Conservation (phyloP, 768 basidiomycete genomes). For the Amanita jacksonii region DNA sequence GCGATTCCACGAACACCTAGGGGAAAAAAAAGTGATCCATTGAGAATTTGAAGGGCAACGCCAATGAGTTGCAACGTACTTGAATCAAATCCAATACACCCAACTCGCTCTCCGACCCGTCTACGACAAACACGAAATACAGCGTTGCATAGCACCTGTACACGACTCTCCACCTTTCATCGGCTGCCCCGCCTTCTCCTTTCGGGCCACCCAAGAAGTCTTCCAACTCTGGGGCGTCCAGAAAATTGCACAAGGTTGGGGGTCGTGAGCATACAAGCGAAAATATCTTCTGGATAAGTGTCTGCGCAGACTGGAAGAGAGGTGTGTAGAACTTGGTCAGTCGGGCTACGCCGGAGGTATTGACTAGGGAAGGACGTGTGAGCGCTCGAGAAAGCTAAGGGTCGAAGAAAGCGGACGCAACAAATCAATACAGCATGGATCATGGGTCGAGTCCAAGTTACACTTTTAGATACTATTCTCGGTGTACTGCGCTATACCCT, state of each 20-base stretch:
- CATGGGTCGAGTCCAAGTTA: conserved; percentile 29
- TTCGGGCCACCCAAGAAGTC: conserved; percentile 54
- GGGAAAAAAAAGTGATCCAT: no score
- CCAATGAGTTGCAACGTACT: conserved; percentile 22
- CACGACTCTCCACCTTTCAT: conserved; percentile 75
- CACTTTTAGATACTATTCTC: not conserved
- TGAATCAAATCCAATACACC: conserved; percentile 96
- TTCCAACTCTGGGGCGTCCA: conserved; percentile 86
- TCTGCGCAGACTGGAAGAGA: conserved; percentile 55
- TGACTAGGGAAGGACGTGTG: conserved; percentile 44
- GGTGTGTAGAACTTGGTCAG: conserved; percentile 87
- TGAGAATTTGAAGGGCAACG: not conserved
- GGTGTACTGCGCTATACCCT: conserved; percentile 5
- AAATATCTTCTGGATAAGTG: conserved; percentile 83
- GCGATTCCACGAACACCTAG: conserved; percentile 93
- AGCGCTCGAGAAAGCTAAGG: conserved; percentile 5
- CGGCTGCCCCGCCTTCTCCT: conserved; percentile 32
- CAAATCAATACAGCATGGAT: conserved; percentile 85
- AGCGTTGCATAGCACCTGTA: conserved; percentile 95
- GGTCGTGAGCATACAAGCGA: conserved; percentile 78
- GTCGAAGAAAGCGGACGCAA: conserved; percentile 27
- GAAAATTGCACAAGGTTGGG: conserved; percentile 85
- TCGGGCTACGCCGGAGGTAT: conserved; percentile 82
- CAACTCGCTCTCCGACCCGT: conserved; percentile 92
- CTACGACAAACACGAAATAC: conserved; percentile 96